Evolutionary conservation across 164 flowering plant genomes (phyloP).

Genomic region (Magnolia sinica): DNA sequence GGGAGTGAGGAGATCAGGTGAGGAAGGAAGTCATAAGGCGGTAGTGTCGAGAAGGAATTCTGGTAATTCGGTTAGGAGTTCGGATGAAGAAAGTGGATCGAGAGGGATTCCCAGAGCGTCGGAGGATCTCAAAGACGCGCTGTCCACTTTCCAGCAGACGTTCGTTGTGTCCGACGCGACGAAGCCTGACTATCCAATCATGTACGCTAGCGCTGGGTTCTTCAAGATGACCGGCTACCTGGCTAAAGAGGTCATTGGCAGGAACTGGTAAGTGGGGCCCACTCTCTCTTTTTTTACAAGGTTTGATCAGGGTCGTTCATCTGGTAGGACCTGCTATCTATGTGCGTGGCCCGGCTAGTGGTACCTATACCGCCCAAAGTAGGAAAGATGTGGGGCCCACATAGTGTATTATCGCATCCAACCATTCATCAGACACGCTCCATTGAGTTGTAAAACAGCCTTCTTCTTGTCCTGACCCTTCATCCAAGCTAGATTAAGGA

Average conservation of each 20-base stretch:
- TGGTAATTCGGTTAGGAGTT: constrained; percentile 57
- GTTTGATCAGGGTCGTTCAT: too few relatives aligned
- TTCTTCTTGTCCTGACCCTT: too few relatives aligned
- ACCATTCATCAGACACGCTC: too few relatives aligned
- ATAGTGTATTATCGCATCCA: too few relatives aligned
- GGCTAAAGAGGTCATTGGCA: constrained; percentile 85
- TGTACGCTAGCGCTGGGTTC: constrained; percentile 98
- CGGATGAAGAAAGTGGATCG: constrained; percentile 51
- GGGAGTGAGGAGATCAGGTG: constrained; percentile 61
- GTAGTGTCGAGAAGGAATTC: constrained; percentile 42
- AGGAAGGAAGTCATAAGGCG: constrained; percentile 31
- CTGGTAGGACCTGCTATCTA: too few relatives aligned
- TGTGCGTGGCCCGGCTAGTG: too few relatives aligned
- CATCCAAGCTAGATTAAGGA: too few relatives aligned
- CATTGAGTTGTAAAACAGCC: too few relatives aligned
- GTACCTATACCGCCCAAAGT: too few relatives aligned
- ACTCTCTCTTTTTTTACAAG: background rate
- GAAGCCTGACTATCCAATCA: constrained; percentile 75
- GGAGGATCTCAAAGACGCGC: constrained; percentile 75
- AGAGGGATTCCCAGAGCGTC: constrained; percentile 73
- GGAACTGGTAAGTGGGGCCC: constrained; percentile 62
- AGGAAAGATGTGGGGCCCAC: too few relatives aligned
- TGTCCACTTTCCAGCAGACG: constrained; percentile 91
- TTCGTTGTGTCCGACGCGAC: constrained; percentile 97
- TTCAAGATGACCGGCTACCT: constrained; percentile 97